Percentiles rank a stretch among this genome's conserved stretches.
Conservation (phyloP, 257 asterid genomes). For the Przewalskia tangutica region DNA sequence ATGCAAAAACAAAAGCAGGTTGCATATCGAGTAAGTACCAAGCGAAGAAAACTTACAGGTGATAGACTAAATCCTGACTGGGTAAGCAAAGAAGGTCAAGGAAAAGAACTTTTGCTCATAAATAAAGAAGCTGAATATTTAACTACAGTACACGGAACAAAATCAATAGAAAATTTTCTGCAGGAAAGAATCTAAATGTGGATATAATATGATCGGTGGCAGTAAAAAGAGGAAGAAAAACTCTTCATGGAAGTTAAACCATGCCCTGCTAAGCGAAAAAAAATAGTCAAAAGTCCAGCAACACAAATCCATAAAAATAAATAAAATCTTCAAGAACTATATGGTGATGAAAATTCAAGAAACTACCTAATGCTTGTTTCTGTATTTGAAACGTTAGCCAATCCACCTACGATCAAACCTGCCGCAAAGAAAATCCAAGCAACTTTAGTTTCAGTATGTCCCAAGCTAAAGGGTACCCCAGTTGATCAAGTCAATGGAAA, state of each 20-base stretch:
- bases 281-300: conserved; percentile 1
- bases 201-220: conserved; percentile 99
- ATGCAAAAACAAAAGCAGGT: neutral
- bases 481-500: neutral
- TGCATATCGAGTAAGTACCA: neutral
- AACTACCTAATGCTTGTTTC: conserved; percentile 74
- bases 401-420: conserved; percentile 90
- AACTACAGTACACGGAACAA: neutral
- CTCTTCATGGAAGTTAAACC: conserved; percentile 99
- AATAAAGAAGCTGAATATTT: conserved; percentile 7
- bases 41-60: conserved; percentile 58
- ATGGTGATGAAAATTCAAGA: neutral
- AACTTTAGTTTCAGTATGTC: neutral
- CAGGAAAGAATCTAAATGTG: conserved; percentile 20
- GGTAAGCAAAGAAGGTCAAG: conserved; percentile 62
- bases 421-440: conserved; percentile 7
- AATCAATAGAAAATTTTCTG: conserved; percentile 5
- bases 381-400: conserved; percentile 82
- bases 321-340: neutral
- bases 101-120: conserved; percentile 20
- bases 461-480: neutral
- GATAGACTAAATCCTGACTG: conserved; percentile 96
- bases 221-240: conserved; percentile 90
- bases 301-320: neutral
- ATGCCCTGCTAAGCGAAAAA: conserved; percentile 47